Evolutionary conservation across 2,329 filamentous ascomycete species (phyloP).

Genomic region (Atkinsonella hypoxylon): DNA sequence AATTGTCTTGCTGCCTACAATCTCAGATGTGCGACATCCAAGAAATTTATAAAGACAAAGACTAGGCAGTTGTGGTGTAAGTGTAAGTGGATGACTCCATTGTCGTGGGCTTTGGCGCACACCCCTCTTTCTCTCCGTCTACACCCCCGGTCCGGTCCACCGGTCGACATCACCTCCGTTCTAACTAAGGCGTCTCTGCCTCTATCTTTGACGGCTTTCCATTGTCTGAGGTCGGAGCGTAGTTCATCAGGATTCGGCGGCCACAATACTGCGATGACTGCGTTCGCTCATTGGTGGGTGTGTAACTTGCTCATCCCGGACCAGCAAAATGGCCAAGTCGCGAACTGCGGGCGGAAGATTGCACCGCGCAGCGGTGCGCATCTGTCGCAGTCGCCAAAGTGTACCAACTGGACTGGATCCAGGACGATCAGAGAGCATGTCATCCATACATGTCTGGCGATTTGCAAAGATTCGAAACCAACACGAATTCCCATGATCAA

Average conservation of each 20-base stretch:
- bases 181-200: neutral
- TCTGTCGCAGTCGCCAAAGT: neutral
- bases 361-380: neutral
- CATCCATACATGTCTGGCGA: neutral
- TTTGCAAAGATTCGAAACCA: conserved; percentile 8
- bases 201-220: conserved; percentile 3
- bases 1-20: conserved; percentile 1
- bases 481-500: conserved; percentile 2
- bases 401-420: neutral
- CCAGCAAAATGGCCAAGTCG: neutral
- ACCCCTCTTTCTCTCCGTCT: too few species aligned
- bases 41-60: neutral
- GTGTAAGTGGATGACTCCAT: neutral
- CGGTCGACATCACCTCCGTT: neutral
- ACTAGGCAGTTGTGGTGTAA: neutral
- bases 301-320: neutral
- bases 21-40: conserved; percentile 1
- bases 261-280: neutral
- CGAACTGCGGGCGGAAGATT: conserved; percentile 3
- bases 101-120: neutral
- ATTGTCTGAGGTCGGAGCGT: neutral
- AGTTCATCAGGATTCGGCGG: neutral
- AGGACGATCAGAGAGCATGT: conserved; percentile 2
- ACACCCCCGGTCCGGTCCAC: neutral
- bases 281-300: neutral